Evolutionary conservation across 2,329 filamentous ascomycete species (phyloP), one percentile per base, ranked within the genome.

Genomic region (Trichoderma polysporum): DNA sequence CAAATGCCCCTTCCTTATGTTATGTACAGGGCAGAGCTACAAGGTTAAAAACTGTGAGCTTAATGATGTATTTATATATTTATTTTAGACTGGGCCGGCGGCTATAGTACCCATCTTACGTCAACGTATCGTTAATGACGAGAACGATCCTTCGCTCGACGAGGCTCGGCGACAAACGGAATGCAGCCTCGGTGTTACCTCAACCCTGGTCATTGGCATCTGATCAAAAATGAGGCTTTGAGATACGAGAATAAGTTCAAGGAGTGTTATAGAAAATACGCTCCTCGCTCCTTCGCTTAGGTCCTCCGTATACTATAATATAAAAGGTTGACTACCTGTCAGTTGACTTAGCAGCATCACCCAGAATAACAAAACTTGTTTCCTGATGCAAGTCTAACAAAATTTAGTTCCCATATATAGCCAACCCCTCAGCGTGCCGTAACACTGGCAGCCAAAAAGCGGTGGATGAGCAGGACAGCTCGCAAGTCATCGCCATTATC

Each of bases 361-460:
- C n/a, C 22, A 33, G 25, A 37, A 31, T n/a, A 19, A 53, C 59
- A 54, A 63, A 37, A 45, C 61, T 64, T 54, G 61, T 35, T 54
- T 47, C 50, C 50, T 56, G 61, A 47, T 54, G 59, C 59, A 53
- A n/a, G 27, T 65, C 39, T 56, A 57, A 65, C 61, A 31, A 49
- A 27, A 49, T 47, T 59, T 64, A 47, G 37, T 54, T 45, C 19
- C 37, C 31, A n/a, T 56, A 65, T 60, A 60, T 66, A 66, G 27
- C 64, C 64, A 66, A 61, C 37, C 54, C 27, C 57, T 66, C 57
- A 56, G 49, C 39, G 49, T 47, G 39, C 39, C 39, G 39, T 37
- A 56, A 52, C 9, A 27, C 31, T 41, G 39, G 47, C 41, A 35
- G 47, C 50, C 33, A 41, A 54, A 60, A 56, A 53, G 58, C 41